Conservation (phyloP, 352 stramenopile species). For the Globisporangium solare region DNA sequence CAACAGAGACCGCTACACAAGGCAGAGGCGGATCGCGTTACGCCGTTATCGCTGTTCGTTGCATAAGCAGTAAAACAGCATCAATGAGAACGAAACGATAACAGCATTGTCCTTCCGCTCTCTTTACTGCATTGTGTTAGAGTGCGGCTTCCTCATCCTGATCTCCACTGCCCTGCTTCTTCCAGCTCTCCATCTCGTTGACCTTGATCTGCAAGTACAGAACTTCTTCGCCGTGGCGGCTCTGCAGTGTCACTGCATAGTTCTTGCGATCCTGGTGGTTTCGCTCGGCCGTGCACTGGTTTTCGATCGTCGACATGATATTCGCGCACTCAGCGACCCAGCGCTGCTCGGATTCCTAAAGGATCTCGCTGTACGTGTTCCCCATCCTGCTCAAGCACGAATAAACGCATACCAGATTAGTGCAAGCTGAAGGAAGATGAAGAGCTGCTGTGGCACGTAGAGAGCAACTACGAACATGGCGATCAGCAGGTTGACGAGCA, state of each 20-base stretch:
- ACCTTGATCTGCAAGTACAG: conserved; percentile 48
- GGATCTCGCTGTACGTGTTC: conserved; percentile 56
- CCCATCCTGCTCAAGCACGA: conserved; percentile 35
- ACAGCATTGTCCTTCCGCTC: too few relatives aligned
- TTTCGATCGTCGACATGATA: conserved; percentile 60
- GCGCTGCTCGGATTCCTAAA: conserved; percentile 53
- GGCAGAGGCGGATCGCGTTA: not conserved
- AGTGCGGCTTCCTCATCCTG: not conserved
- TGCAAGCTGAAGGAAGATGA: too few relatives aligned
- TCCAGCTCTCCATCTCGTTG: conserved; percentile 42
- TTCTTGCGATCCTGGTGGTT: conserved; percentile 30
- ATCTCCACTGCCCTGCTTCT: conserved; percentile 13
- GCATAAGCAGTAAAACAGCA: conserved; percentile 1
- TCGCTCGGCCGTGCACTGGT: conserved; percentile 28
- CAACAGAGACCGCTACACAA: not conserved
- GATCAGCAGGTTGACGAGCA: conserved; percentile 64
- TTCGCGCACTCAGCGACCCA: conserved; percentile 64
- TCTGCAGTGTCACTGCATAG: conserved; percentile 39
- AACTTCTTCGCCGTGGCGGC: conserved; percentile 27
- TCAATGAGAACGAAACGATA: too few relatives aligned
- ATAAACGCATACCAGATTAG: too few relatives aligned
- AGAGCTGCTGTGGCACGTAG: too few relatives aligned
- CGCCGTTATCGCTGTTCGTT: conserved; percentile 2
- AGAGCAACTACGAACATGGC: conserved; percentile 31
- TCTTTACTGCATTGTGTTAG: not conserved